Base-by-base conservation (phyloP, 2,329 filamentous ascomycete species). In the Alternaria triticina region DNA sequence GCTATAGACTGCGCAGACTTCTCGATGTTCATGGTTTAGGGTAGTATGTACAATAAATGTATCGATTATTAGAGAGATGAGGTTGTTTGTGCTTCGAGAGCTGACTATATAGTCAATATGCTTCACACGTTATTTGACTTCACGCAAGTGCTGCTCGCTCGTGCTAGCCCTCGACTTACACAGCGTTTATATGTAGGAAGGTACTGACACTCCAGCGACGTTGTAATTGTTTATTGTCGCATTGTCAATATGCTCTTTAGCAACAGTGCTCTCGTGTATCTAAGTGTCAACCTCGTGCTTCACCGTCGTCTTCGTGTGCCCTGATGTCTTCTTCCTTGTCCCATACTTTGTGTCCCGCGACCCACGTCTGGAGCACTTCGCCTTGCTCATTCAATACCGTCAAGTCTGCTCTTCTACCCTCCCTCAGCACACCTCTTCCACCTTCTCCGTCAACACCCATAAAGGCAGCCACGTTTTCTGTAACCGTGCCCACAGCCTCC, bases 351-450 rank as follows among this genome's bases (percentile, higher is more conserved):
- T 66, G 73, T 7, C 84, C 85, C n/a, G 71, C 79, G 49, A 85
- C 70, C 84, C 84, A 85, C n/a, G 84, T 86, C 77, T 86, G 80
- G 68, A 83, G 64, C 43, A 86, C 82, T 54, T 82, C 74, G 2
- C 82, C 84, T 13, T 77, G 74, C 60, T 83, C 80, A 67, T 78
- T 82, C 65, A 86, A 54, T 15, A 86, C 81, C 43, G 82, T 82
- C 65, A 86, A 80, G 74, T 86, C 85, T 10, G 84, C 85, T 61
- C 81, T 79, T 50, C 82, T 67, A 5, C 84, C 84, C 63, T 79
- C 74, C 65, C 77, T 81, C 59, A 86, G 67, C 54, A 79, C 61
- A 3, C 80, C 80, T 17, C 78, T 79, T 2, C 84, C 84, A 58
- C 82, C 78, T 30, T 73, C 71, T n/a, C 71, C 70, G 65, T 84